These are phyloP conservation scores for Scedosporium apiospermum DNA, from an alignment of 2,329 filamentous ascomycete genomes.

Conservation along the genomic window DNA sequence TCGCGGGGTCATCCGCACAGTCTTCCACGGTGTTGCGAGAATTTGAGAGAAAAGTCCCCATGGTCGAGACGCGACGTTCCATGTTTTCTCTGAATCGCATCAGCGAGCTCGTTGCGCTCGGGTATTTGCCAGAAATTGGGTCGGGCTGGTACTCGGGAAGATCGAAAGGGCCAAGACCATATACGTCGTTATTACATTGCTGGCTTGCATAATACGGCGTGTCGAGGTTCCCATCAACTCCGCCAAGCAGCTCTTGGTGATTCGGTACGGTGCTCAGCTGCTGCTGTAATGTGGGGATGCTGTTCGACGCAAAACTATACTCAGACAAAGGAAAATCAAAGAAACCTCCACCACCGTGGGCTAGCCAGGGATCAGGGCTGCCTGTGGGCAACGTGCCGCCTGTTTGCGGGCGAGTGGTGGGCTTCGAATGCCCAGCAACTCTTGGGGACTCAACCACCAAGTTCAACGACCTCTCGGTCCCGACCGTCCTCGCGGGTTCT, in stretches of 20 bases:
- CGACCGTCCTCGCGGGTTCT: neutral
- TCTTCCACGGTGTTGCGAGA: slow-evolving; percentile 8
- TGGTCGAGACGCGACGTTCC: slow-evolving; percentile 9
- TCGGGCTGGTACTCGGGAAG: neutral
- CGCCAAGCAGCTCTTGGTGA: slow-evolving; percentile 10
- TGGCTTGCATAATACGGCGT: slow-evolving; percentile 9
- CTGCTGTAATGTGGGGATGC: slow-evolving; percentile 6
- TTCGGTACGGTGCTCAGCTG: slow-evolving; percentile 10
- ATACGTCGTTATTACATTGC: neutral
- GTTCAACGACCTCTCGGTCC: neutral
- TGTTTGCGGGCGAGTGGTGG: neutral
- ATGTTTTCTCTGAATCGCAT: slow-evolving; percentile 12
- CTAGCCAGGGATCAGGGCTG: neutral
- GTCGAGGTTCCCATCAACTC: slow-evolving; percentile 8
- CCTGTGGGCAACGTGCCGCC: neutral
- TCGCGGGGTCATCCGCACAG: slow-evolving; percentile 10
- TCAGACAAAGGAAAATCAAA: neutral
- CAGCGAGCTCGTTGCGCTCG: slow-evolving; percentile 10
- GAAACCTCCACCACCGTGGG: neutral
- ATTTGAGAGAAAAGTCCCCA: slow-evolving; percentile 10
- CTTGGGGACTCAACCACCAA: neutral
- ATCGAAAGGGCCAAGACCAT: neutral
- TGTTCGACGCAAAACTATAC: slow-evolving; percentile 1
- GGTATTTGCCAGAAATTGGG: slow-evolving; percentile 6
- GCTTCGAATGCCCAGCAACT: neutral